phyloP scores from a whole-genome alignment of 2,329 filamentous ascomycete species.

The Fusarium multiceps region DNA sequence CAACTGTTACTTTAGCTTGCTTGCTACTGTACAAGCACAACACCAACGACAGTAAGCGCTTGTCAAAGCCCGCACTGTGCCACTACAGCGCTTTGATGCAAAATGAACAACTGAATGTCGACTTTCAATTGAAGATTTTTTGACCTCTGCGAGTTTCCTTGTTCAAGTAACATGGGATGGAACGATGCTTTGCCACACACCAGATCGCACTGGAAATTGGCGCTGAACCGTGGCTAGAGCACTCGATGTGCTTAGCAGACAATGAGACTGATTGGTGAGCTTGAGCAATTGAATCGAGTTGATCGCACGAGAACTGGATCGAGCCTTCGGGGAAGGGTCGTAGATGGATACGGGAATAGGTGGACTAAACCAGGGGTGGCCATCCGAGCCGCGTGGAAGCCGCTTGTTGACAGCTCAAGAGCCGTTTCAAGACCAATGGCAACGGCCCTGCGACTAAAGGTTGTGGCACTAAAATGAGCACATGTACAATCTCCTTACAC shows the following conservation, averaged over 20 bases:
- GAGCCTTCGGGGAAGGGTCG: conserved; percentile 11
- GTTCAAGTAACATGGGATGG: background rate
- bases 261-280: background rate
- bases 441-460: conserved; percentile 11
- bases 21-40: conserved; percentile 1
- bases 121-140: background rate
- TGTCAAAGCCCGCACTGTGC: conserved; percentile 11
- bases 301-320: conserved; percentile 1
- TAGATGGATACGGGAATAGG: conserved; percentile 22
- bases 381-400: conserved; percentile 19
- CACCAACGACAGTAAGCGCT: conserved; percentile 4
- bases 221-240: background rate
- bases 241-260: background rate
- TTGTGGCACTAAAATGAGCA: conserved; percentile 4
- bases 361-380: conserved; percentile 17
- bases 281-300: background rate
- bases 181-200: background rate
- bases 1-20: background rate
- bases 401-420: conserved; percentile 32
- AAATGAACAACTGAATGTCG: background rate
- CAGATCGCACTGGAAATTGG: background rate
- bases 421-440: conserved; percentile 25
- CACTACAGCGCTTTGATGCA: background rate
- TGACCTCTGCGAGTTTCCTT: background rate
- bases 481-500: conserved; percentile 10